These are phyloP conservation scores for Magnaporthales sp. DNA, from an alignment of 2,329 filamentous ascomycete species.

Conservation along the genomic window DNA sequence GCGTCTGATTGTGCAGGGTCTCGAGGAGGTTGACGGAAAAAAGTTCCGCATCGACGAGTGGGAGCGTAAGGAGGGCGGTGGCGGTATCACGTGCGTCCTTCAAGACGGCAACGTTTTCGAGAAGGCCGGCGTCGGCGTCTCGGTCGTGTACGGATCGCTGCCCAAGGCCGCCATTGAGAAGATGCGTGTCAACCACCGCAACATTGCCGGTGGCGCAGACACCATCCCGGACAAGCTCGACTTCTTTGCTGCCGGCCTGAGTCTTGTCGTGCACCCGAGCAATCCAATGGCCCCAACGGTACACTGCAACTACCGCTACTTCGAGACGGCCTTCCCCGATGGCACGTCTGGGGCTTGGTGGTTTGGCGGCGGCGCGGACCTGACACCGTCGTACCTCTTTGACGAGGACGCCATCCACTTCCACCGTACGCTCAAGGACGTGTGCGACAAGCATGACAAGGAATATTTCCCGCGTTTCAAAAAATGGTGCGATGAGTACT, in stretches of 20 bases:
- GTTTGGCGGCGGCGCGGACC: constrained; percentile 92
- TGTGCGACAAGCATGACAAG: constrained; percentile 89
- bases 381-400: constrained; percentile 90
- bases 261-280: constrained; percentile 82
- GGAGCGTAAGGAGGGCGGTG: constrained; percentile 80
- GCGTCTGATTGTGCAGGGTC: constrained; percentile 71
- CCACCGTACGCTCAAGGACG: constrained; percentile 85
- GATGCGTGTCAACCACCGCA: constrained; percentile 94
- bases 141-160: constrained; percentile 85
- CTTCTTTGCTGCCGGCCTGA: constrained; percentile 92
- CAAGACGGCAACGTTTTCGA: constrained; percentile 97
- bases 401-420: constrained; percentile 97
- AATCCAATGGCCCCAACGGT: constrained; percentile 98
- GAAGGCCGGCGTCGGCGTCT: constrained; percentile 93
- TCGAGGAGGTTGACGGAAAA: constrained; percentile 76
- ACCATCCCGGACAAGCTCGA: constrained; percentile 65
- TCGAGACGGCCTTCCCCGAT: constrained; percentile 84
- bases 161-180: constrained; percentile 80
- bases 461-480: constrained; percentile 92
- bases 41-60: constrained; percentile 80
- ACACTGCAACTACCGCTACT: constrained; percentile 97
- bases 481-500: constrained; percentile 97
- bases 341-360: constrained; percentile 85
- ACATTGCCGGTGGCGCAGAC: constrained; percentile 54
- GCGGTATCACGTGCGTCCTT: constrained; percentile 87